Base-by-base conservation (phyloP, 805 yeast species). In the Metschnikowia drakensbergensis region DNA sequence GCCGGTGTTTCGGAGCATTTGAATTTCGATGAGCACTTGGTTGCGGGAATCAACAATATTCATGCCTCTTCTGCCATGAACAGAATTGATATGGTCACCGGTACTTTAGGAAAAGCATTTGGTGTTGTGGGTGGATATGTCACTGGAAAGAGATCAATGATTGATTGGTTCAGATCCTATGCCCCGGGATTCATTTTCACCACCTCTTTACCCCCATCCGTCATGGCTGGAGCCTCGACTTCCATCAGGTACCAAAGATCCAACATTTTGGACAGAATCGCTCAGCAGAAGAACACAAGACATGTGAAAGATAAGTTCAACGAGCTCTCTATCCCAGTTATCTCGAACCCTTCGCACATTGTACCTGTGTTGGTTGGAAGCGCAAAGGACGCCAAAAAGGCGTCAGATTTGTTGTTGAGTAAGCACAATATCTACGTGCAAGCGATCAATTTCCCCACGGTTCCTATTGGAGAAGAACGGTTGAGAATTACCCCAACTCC, bases 1-100 rank as follows among this genome's bases (percentile, higher is more conserved):
- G 99, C 97, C 31, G 99, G 99, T 72, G 98, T 94, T 47, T 97
- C 98, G 42, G 99, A 94, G 70, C 99, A 94, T 67, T 76, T 86
- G 61, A 88, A 94, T 70, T 94, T 90, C 59, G 88, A 88, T 41
- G 82, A 83, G 47, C 96, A 92, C 65, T 80, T 88, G 62, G 65
- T 73, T 50, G 67, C 83, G 11, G 94, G 94, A 56, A 72, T 82
- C 57, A 76, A 76, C 10, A 59, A 57, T 39, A 55, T 59, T 37
- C 68, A 74, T 48, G 36, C 45, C 2, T 39, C 45, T 31, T 83
- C 96, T 7, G 86, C 86, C 32, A 80, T 86, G 88, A 91, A 85
- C 67, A 83, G 97, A 65, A 81, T 94, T 49, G 99, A 94, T 65
- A 88, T 94, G 83, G 83, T 94, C 64, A 92, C 99, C 45, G 99